Conservation (phyloP, 163 green algal species). For the Smithsoniella earleae region DNA sequence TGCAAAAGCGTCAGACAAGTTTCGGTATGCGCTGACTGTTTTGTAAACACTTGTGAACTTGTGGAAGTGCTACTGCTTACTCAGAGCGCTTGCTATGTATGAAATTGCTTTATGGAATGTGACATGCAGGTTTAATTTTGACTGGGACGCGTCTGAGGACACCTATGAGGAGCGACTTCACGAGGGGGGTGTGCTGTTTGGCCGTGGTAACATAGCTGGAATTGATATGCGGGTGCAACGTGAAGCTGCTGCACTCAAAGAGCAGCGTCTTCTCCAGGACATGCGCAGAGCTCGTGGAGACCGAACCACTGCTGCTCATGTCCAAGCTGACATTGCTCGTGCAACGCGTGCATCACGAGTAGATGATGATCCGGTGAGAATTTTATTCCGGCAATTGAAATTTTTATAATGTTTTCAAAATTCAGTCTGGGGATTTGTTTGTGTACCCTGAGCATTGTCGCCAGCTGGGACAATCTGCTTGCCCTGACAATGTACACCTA, state of each 20-base stretch:
- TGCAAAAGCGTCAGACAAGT: constrained; percentile 26
- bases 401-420: too few species aligned
- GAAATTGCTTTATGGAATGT: constrained; percentile 29
- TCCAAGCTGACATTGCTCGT: constrained; percentile 15
- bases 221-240: constrained; percentile 91
- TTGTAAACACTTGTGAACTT: too few species aligned
- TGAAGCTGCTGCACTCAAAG: constrained; percentile 44
- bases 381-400: too few species aligned
- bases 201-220: constrained; percentile 79
- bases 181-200: constrained; percentile 84
- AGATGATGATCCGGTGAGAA: constrained; percentile 9
- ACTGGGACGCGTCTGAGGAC: constrained; percentile 91
- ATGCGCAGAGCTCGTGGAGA: constrained; percentile 35
- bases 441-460: too few species aligned
- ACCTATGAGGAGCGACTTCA: constrained; percentile 76
- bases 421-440: too few species aligned
- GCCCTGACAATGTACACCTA: too few species aligned
- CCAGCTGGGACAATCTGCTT: too few species aligned
- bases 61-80: not conserved
- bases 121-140: constrained; percentile 90
- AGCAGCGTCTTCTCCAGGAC: constrained; percentile 54
- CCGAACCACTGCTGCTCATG: constrained; percentile 10
- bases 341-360: not conserved
- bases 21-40: constrained; percentile 6
- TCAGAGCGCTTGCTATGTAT: not conserved